Percentiles rank a stretch among this genome's conserved stretches.
phyloP scores from a whole-genome alignment of 805 yeast species.

The Blastobotrys muscicola region DNA sequence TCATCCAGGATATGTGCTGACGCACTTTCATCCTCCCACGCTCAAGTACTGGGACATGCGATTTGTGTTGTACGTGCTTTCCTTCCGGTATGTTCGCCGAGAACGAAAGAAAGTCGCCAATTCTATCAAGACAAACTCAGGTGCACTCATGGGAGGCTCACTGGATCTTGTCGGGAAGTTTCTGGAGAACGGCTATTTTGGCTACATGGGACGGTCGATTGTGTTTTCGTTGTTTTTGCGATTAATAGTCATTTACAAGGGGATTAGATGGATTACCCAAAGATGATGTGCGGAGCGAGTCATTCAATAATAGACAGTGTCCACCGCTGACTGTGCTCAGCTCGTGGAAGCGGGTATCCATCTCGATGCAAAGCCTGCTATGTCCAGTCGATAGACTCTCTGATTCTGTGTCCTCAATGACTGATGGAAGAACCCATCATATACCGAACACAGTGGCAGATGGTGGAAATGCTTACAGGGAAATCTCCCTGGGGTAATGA shows the following conservation, averaged over 20 bases:
- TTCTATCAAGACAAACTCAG: no score
- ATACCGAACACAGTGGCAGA: background rate
- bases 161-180: no score
- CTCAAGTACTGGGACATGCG: constrained; percentile 21
- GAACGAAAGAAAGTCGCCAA: constrained; percentile 1
- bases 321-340: background rate
- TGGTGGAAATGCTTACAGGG: background rate
- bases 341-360: no score
- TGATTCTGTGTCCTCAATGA: background rate
- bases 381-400: constrained; percentile 1
- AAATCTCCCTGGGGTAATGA: constrained; percentile 1
- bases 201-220: no score
- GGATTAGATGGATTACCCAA: no score
- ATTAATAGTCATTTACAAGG: no score
- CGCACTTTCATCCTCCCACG: constrained; percentile 16
- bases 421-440: constrained; percentile 1
- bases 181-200: no score
- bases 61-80: constrained; percentile 11
- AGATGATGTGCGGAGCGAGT: no score
- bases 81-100: constrained; percentile 2
- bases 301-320: no score
- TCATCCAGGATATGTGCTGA: constrained; percentile 14
- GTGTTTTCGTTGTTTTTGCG: no score
- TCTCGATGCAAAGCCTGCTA: background rate
- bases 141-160: no score